Evolutionary conservation across 139 green algal species (phyloP), one percentile per base, ranked within the genome.

Genomic region (Chlamydomonas asymmetrica): DNA sequence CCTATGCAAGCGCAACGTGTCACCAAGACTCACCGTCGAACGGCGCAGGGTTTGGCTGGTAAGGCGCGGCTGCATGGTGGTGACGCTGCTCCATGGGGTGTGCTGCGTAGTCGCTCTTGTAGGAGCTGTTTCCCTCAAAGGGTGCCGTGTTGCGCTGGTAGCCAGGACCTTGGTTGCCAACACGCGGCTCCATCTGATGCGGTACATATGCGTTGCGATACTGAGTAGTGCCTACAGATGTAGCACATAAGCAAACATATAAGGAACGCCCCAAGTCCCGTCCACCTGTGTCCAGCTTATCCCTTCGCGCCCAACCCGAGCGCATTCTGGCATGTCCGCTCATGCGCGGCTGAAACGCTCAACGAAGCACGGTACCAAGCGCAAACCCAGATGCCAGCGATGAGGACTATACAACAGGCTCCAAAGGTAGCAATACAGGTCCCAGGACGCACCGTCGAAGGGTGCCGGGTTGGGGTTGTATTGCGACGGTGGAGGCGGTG

Each of bases 21-120:
- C n/a, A n/a, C n/a, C n/a, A n/a, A n/a, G 83, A 76, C n/a, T 65
- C 80, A 31, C 77, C 84, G 34, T 89, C 84, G 68, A 89, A 89
- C 2, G 81, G 74, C 6, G 72, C 60, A 0, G 29, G 32, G 27
- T 63, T 63, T 35, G 63, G 35, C 5, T 80, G 63, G 37, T 60
- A 57, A 1, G 5, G 50, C 2, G 10, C 22, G 23, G 50, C 40
- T 37, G 43, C 31, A 34, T 43, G 7, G 20, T 35, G 74, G 37
- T 37, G 49, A 1, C 49, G 43, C 43, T 13, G 63, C 22, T 52
- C 63, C 7, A 65, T 5, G 23, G 32, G 59, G 59, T 65, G 59
- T 34, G 39, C 32, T 18, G 59, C 18, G 59, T 41, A n/a, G n/a
- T n/a, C n/a, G n/a, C n/a, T n/a, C 56, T 63, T 63, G 56, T 63